Evolutionary conservation across 495 filamentous ascomycete species (phyloP), one percentile per base, ranked within the genome.

Genomic region (Evernia prunastri): DNA sequence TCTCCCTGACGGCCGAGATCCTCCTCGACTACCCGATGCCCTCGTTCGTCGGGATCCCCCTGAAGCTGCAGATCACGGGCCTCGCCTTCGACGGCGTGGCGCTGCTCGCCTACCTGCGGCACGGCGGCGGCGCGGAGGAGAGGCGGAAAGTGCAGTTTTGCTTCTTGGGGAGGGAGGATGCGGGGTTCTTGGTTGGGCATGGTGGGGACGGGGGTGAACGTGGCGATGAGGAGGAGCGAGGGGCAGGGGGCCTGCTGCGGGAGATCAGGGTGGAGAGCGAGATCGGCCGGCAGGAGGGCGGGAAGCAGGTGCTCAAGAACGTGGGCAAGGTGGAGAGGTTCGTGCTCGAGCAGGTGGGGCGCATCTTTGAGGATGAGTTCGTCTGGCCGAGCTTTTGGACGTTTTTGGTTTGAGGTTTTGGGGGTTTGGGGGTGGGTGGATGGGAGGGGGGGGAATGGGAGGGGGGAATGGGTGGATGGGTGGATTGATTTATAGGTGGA

Each of bases 331-430:
- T 98, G 43, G 94, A 98, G 78, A 87, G 91, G 66, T 98, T 98
- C 72, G 90, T 98, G 56, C 81, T 98, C 29, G 93, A 96, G 72
- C 95, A 97, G 73, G 94, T 98, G 40, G 86, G 93, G 64, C 84
- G 92, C 63, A 96, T 97, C 64, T 97, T 98, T 70, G 94, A 98
- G 75, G 94, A 97, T 71, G 94, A 98, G 74, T 89, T 98, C 73
- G 92, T 98, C 29, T 98, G 92, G 77, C 94, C 94, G 45, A 96
- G 92, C 73, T 97, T 91, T 75, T 97, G 92, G 91, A 98, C 93
- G 2, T 96, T 97, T 72, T 77, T 98, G 63, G 85, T 98, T 12
- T 97, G 73, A n/a, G n/a, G n/a, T n/a, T n/a, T n/a, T n/a, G n/a
- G n/a, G n/a, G n/a, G n/a, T n/a, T n/a, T n/a, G n/a, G n/a, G n/a